Conservation (phyloP, 208 protist genomes). For the Acanthamoeba triangularis region DNA sequence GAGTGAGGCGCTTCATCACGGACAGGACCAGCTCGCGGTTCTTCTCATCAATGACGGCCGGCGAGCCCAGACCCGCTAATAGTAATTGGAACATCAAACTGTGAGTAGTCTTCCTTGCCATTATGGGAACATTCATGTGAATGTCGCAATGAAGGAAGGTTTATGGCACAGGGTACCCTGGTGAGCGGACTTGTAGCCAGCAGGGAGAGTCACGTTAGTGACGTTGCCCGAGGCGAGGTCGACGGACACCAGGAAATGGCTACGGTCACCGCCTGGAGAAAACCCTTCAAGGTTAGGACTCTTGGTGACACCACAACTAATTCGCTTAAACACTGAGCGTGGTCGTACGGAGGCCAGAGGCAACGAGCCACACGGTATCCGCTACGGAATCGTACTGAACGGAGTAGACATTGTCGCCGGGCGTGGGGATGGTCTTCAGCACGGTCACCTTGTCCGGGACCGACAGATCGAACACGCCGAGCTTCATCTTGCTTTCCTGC, state of each 20-base stretch:
- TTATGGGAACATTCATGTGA: too few relatives aligned
- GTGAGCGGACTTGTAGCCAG: background rate
- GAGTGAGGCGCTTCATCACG: background rate
- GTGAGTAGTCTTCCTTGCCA: too few relatives aligned
- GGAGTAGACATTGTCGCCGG: background rate
- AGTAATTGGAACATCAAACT: too few relatives aligned
- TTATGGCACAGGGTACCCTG: background rate
- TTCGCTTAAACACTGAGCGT: too few relatives aligned
- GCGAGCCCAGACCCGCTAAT: background rate
- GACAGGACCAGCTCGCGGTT: background rate
- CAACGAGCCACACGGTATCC: background rate
- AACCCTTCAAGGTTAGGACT: too few relatives aligned
- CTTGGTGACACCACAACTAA: too few relatives aligned
- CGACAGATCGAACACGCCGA: background rate
- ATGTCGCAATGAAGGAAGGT: too few relatives aligned
- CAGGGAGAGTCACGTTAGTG: background rate
- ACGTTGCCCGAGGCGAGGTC: background rate
- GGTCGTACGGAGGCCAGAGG: background rate
- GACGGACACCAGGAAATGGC: background rate
- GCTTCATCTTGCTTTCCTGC: background rate
- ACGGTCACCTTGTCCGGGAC: background rate
- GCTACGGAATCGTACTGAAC: background rate
- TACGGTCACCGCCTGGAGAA: background rate
- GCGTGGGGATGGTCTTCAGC: background rate
- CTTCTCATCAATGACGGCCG: background rate